These are phyloP conservation scores for Dalbergia oliveri DNA, from an alignment of 306 rosid genomes.

Conservation along the genomic window DNA sequence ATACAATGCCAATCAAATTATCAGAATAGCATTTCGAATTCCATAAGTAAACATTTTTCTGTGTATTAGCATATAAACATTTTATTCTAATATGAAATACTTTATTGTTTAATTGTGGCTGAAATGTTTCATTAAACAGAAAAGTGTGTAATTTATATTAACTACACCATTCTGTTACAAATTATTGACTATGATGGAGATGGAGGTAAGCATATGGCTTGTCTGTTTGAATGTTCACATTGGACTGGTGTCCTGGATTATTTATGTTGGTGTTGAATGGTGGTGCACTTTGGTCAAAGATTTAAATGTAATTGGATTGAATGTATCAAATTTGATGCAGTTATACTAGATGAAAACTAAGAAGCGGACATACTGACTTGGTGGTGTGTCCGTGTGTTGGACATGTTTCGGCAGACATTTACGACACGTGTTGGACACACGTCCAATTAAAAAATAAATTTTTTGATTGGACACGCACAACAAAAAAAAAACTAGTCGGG, in stretches of 20 bases:
- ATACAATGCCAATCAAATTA: conserved; percentile 10
- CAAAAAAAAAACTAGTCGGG: too few relatives aligned
- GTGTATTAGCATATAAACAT: conserved; percentile 12
- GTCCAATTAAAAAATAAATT: too few relatives aligned
- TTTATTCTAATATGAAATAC: conserved; percentile 22
- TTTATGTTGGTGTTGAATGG: conserved; percentile 7
- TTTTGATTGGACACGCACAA: too few relatives aligned
- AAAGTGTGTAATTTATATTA: conserved; percentile 24
- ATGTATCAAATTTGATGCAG: conserved; percentile 27
- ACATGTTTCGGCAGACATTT: too few relatives aligned
- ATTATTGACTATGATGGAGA: conserved; percentile 18
- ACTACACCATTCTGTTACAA: not conserved
- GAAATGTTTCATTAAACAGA: conserved; percentile 11
- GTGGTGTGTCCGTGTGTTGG: too few relatives aligned
- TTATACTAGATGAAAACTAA: conserved; percentile 13
- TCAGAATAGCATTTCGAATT: conserved; percentile 22
- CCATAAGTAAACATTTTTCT: conserved; percentile 11
- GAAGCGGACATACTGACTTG: too few relatives aligned
- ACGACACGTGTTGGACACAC: too few relatives aligned
- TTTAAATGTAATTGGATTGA: conserved; percentile 8
- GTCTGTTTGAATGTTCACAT: conserved; percentile 26
- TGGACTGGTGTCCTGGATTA: not conserved
- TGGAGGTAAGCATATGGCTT: conserved; percentile 19
- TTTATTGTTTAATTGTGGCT: conserved; percentile 11
- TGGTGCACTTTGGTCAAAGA: not conserved